phyloP scores from a whole-genome alignment of 768 basidiomycete genomes.

The Collybiopsis confluens region DNA sequence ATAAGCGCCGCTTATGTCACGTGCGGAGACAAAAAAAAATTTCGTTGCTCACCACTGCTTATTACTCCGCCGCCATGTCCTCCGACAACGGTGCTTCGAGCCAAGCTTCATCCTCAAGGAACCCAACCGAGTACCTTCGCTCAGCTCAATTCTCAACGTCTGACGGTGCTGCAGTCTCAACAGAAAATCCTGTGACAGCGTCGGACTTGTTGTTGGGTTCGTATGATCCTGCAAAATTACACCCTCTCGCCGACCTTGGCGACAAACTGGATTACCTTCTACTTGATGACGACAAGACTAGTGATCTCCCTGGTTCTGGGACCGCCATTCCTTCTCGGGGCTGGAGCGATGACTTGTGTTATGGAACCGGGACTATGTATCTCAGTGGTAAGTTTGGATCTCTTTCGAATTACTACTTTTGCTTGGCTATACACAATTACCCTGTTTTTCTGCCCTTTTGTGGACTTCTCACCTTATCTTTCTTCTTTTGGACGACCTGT shows the following conservation, averaged over 20 bases:
- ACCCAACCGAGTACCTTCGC: slow-evolving; percentile 41
- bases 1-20: background rate
- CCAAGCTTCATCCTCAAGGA: slow-evolving; percentile 40
- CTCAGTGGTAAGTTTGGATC: slow-evolving; percentile 79
- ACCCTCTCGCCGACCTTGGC: slow-evolving; percentile 89
- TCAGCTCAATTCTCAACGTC: slow-evolving; percentile 45
- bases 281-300: slow-evolving; percentile 95
- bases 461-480: slow-evolving; percentile 67
- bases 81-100: slow-evolving; percentile 17
- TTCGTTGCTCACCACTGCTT: background rate
- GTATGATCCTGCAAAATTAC: slow-evolving; percentile 89
- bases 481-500: slow-evolving; percentile 44
- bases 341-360: slow-evolving; percentile 99
- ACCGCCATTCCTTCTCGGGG: slow-evolving; percentile 93
- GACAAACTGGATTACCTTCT: slow-evolving; percentile 94
- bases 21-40: background rate
- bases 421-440: slow-evolving; percentile 27
- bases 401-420: slow-evolving; percentile 61
- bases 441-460: slow-evolving; percentile 46
- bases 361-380: slow-evolving; percentile 99
- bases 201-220: slow-evolving; percentile 82
- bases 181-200: slow-evolving; percentile 69
- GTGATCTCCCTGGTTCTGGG: slow-evolving; percentile 80
- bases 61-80: slow-evolving; percentile 23
- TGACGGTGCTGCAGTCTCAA: slow-evolving; percentile 30